Evolutionary conservation across 306 rosid species (phyloP).

Genomic region (Mucuna pruriens): DNA sequence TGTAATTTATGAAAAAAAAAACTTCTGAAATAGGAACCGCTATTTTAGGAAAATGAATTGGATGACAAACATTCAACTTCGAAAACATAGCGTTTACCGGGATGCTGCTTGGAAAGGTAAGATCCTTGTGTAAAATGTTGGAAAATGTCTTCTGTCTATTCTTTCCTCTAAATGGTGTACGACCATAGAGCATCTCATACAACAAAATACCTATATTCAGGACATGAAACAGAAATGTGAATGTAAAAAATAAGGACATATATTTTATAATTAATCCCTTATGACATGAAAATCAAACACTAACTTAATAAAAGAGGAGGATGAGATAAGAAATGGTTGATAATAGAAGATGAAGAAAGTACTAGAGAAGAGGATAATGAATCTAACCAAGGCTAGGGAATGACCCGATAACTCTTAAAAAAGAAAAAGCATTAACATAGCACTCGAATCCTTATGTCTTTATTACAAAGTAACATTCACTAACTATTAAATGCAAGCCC

Average conservation of each 20-base stretch:
- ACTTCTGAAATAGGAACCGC: background rate
- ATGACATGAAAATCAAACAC: background rate
- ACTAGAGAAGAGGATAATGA: background rate
- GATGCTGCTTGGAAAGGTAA: constrained; percentile 92
- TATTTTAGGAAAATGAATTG: background rate
- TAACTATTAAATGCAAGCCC: background rate
- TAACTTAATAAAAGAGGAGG: background rate
- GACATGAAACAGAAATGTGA: constrained; percentile 27
- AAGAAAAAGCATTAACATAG: background rate
- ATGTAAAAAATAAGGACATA: background rate
- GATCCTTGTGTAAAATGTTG: constrained; percentile 89
- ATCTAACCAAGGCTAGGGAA: background rate
- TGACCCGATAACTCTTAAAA: background rate
- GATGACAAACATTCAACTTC: too few species aligned
- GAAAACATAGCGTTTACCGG: too few species aligned
- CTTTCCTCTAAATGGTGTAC: constrained; percentile 95
- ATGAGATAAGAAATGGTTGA: background rate
- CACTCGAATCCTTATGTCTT: background rate
- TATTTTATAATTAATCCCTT: background rate
- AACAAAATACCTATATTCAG: constrained; percentile 73
- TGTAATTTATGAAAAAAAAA: constrained; percentile 3
- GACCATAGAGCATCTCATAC: constrained; percentile 97
- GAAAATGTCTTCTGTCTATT: constrained; percentile 88
- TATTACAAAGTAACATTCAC: background rate
- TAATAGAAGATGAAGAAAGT: background rate